Evolutionary conservation across 73 alveolate genomes (phyloP).

Genomic region (Paramecium tetraurelia): DNA sequence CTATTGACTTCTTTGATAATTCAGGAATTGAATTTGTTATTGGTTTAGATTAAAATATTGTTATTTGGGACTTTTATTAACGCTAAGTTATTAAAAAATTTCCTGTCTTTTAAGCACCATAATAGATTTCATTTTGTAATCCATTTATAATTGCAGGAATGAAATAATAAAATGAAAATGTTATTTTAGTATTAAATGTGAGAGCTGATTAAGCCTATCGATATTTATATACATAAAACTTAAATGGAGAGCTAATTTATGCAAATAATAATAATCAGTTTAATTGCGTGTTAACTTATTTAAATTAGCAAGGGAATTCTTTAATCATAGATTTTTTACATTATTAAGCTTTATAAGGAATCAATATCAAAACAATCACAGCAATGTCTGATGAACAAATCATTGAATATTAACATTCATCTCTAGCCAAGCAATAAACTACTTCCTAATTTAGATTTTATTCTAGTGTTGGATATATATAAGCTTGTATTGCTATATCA

Average conservation of each 20-base stretch:
- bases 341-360: neutral
- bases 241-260: neutral
- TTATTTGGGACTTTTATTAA: neutral
- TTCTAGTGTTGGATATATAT: neutral
- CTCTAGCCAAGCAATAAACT: neutral
- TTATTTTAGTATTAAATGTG: neutral
- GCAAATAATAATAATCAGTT: neutral
- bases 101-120: neutral
- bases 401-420: neutral
- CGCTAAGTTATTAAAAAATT: neutral
- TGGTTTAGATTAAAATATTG: neutral
- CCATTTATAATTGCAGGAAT: slow-evolving; percentile 16
- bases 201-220: neutral
- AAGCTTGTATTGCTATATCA: neutral
- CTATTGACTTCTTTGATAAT: neutral
- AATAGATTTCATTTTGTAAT: neutral
- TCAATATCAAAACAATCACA: neutral
- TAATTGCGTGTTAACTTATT: neutral
- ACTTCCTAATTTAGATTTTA: neutral
- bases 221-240: neutral
- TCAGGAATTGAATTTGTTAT: neutral
- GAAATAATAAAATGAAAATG: neutral
- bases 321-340: neutral
- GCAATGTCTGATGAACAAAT: neutral
- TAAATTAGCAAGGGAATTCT: neutral